Conservation (phyloP, 2,329 filamentous ascomycete species). For the Claviceps capensis region DNA sequence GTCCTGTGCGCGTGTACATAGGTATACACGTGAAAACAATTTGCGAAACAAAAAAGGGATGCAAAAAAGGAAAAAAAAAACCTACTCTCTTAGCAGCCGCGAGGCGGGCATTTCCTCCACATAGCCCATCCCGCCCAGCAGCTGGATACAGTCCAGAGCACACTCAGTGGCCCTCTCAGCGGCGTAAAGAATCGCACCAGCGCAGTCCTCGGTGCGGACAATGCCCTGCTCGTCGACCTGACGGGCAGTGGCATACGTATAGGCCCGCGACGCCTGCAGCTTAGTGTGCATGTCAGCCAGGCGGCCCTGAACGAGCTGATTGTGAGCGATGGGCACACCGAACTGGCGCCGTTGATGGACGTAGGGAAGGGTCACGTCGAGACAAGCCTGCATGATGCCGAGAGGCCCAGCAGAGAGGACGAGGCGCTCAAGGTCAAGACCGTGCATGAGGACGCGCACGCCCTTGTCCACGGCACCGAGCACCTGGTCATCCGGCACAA, state of each 20-base stretch:
- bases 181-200: constrained; percentile 84
- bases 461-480: constrained; percentile 71
- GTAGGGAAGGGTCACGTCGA: constrained; percentile 80
- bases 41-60: not conserved
- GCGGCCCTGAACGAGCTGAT: constrained; percentile 86
- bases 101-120: constrained; percentile 91
- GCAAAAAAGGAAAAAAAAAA: constrained; percentile 5
- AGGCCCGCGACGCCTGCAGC: constrained; percentile 67
- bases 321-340: constrained; percentile 70
- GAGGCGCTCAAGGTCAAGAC: constrained; percentile 82
- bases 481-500: constrained; percentile 71
- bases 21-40: not conserved
- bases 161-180: constrained; percentile 83
- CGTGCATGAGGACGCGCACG: constrained; percentile 88
- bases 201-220: constrained; percentile 82
- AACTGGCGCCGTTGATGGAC: constrained; percentile 86
- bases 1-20: too few relatives aligned
- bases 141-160: constrained; percentile 75
- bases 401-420: constrained; percentile 84
- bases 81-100: constrained; percentile 59
- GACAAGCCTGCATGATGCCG: constrained; percentile 83
- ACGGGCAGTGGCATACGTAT: constrained; percentile 73
- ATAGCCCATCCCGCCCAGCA: constrained; percentile 91
- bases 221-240: constrained; percentile 62
- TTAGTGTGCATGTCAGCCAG: constrained; percentile 97